These are phyloP conservation scores for Conoideocrella luteorostrata DNA, from an alignment of 2,329 filamentous ascomycete genomes.

Conservation along the genomic window DNA sequence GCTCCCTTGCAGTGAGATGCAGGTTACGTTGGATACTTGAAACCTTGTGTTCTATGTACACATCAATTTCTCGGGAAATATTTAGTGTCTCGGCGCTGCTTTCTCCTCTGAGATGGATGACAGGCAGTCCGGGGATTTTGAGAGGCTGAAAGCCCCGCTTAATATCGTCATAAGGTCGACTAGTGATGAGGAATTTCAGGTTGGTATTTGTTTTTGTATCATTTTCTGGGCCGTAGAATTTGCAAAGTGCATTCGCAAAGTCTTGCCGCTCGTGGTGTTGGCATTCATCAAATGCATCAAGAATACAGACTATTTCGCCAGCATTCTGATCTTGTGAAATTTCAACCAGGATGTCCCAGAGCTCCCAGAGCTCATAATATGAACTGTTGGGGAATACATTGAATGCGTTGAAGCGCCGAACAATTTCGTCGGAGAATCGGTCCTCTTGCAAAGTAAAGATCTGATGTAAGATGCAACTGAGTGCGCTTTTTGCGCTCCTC, in stretches of 20 bases:
- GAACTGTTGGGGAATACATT: no score
- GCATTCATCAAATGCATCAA: neutral
- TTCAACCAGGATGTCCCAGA: neutral
- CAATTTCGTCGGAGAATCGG: slow-evolving; percentile 17
- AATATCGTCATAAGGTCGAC: neutral
- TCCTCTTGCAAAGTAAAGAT: slow-evolving; percentile 21
- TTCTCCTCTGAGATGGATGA: neutral
- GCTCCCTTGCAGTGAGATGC: slow-evolving; percentile 7
- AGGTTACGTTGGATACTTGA: slow-evolving; percentile 15
- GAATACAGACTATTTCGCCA: neutral
- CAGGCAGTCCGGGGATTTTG: neutral
- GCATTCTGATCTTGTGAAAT: neutral
- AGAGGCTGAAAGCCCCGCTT: neutral
- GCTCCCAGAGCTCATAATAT: no score
- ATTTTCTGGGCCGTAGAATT: neutral
- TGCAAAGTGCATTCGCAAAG: neutral
- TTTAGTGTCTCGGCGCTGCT: neutral
- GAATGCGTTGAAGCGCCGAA: no score
- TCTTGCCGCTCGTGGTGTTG: neutral
- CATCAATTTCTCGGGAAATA: neutral
- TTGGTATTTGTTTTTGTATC: neutral
- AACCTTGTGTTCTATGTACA: neutral
- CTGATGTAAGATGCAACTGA: slow-evolving; percentile 32
- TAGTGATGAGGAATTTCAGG: neutral
- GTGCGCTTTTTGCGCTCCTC: slow-evolving; percentile 19